Conservation (phyloP, 345 rosid species). For the Eucalyptus marginata region DNA sequence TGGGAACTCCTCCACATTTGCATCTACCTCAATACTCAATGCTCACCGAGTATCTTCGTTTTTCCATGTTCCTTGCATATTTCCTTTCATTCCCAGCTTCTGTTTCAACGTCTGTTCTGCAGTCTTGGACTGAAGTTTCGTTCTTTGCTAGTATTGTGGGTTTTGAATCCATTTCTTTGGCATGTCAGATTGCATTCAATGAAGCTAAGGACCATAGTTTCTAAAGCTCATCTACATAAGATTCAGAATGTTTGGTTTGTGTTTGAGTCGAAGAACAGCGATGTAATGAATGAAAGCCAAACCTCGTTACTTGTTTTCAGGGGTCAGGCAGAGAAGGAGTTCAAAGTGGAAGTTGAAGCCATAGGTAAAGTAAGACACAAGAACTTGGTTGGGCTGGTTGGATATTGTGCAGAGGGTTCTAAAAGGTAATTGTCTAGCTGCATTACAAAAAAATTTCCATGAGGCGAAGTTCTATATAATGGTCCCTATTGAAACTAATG, state of each 20-base stretch:
- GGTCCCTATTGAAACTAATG: not conserved
- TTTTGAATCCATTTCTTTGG: not conserved
- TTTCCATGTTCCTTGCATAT: not conserved
- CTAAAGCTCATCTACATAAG: not conserved
- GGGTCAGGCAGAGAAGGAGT: conserved; percentile 97
- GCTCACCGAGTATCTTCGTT: not conserved
- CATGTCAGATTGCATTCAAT: not conserved
- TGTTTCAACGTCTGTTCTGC: too few species aligned
- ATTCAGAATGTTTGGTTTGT: not conserved
- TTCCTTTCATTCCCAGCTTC: too few species aligned
- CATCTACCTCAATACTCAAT: not conserved
- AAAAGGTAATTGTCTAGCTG: conserved; percentile 44
- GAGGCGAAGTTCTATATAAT: not conserved
- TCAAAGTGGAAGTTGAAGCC: conserved; percentile 91
- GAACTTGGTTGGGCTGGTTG: conserved; percentile 87
- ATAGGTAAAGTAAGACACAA: conserved; percentile 96
- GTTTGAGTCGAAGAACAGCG: not conserved
- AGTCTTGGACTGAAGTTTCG: too few species aligned
- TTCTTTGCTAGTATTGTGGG: not conserved
- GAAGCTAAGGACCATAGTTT: not conserved
- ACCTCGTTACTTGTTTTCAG: conserved; percentile 13
- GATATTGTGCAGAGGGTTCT: conserved; percentile 79
- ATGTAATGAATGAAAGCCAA: not conserved
- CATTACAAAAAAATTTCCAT: not conserved
- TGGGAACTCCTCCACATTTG: not conserved